Base-by-base conservation (phyloP, 2,329 filamentous ascomycete genomes). In the Leptographium lundbergii region DNA sequence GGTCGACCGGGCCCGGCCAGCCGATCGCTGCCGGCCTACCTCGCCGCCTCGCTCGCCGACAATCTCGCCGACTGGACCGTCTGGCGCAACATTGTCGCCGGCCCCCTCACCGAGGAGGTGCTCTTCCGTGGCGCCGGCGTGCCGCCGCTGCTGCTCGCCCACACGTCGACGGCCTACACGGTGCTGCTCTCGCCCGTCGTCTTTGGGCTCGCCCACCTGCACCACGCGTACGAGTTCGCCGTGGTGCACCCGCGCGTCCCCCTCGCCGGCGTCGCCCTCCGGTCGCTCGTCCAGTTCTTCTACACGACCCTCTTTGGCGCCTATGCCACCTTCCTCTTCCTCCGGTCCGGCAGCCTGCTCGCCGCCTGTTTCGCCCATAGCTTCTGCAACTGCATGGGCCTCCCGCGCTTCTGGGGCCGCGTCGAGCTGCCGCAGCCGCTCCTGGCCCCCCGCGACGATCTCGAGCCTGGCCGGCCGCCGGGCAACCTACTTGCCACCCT, bases 301-400 rank as follows among this genome's bases (percentile, higher is more conserved):
- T 99, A 95, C 72, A 99, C 94, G 0, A 91, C 89, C 7, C 72
- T 97, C 6, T 99, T 99, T 67, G 94, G 94, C 62, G 91, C 90
- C 72, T 96, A 94, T 72, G 91, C 88, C 5, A 91, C 89, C 0
- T 99, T 97, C 66, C 67, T 96, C 24, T 96, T 88, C 67, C 69
- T 99, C 24, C 85, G 92, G 42, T 95, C 91, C 0, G 91, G 90
- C 4, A 95, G 87, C 54, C 73, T 97, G 47, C 78, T 86, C 48
- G 85, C 88, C 14, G 87, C 87, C 36, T 85, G 92, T 57, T 68
- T 85, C 24, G 86, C 89, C 6, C 94, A 99, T 68, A 80, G 83
- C 11, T 94, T 97, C 69, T 99, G 94, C 75, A 99, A 99, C 69
- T 88, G 82, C 75, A 88, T 91, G 80, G 94, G 94, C 9, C 75